A percentile compares a stretch with the other conserved stretches of the same genome.
These are phyloP conservation scores for Hydnomerulius pinastri DNA, from an alignment of 768 basidiomycete genomes.

Conservation along the genomic window DNA sequence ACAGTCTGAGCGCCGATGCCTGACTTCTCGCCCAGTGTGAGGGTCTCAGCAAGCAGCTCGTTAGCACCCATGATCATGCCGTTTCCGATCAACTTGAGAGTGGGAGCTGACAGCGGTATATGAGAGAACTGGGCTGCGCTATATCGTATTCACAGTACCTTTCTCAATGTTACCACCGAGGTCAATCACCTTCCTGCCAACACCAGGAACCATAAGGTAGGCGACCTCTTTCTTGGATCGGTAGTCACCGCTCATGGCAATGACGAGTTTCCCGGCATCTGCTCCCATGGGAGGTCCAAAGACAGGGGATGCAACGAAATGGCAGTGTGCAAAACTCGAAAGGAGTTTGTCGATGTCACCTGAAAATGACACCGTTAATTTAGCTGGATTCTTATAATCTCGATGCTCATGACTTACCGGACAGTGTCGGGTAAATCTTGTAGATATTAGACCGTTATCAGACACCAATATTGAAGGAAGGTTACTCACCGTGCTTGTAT, in stretches of 20 bases:
- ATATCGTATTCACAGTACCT: conserved; percentile 41
- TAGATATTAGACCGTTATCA: conserved; percentile 9
- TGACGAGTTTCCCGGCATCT: conserved; percentile 61
- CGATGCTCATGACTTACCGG: conserved; percentile 35
- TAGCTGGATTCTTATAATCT: neutral
- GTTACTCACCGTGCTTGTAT: conserved; percentile 78
- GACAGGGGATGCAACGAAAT: conserved; percentile 75
- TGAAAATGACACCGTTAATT: conserved; percentile 18
- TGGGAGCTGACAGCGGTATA: conserved; percentile 46
- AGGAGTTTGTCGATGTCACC: conserved; percentile 72
- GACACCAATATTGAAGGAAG: neutral
- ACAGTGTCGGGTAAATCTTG: conserved; percentile 57
- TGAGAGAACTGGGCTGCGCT: neutral
- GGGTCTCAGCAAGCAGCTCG: conserved; percentile 80
- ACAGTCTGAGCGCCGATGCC: conserved; percentile 72
- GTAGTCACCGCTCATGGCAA: conserved; percentile 80
- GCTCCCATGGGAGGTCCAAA: conserved; percentile 74
- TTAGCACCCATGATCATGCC: conserved; percentile 74
- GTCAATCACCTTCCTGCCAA: conserved; percentile 77
- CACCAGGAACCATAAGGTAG: conserved; percentile 75
- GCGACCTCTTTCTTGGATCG: conserved; percentile 81
- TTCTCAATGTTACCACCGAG: conserved; percentile 86
- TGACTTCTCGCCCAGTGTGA: conserved; percentile 82
- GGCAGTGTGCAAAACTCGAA: conserved; percentile 56
- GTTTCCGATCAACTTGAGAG: conserved; percentile 80